A percentile compares a stretch with the other conserved stretches of the same genome.
Conservation (phyloP, 1,284 basidiomycete genomes). For the Tilletiopsis washingtonensis region DNA sequence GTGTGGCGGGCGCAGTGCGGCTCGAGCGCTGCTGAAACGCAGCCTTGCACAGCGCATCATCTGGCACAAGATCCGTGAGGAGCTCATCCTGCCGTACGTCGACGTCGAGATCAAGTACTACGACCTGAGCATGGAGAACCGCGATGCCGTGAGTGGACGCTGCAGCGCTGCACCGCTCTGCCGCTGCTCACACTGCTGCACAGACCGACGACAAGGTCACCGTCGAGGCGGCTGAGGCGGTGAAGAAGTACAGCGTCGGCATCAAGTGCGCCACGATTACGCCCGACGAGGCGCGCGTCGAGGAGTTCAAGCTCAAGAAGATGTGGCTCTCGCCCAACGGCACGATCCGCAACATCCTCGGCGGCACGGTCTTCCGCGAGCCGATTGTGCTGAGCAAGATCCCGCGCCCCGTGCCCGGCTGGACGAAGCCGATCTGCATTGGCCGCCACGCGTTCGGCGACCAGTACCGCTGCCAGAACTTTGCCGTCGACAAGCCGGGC, state of each 20-base stretch:
- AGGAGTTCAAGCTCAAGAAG: conserved; percentile 79
- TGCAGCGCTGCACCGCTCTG: neutral
- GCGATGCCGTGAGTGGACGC: conserved; percentile 56
- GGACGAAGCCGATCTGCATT: conserved; percentile 93
- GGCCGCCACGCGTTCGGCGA: conserved; percentile 97
- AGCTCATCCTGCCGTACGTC: conserved; percentile 90
- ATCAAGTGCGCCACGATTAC: conserved; percentile 88
- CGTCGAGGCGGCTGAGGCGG: conserved; percentile 80
- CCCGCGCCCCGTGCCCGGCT: conserved; percentile 80
- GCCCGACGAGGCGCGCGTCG: conserved; percentile 86
- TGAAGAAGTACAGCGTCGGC: conserved; percentile 47
- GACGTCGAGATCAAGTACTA: conserved; percentile 97
- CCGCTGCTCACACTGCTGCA: neutral
- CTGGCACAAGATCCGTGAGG: conserved; percentile 96
- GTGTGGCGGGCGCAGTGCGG: neutral
- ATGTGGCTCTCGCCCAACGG: conserved; percentile 57
- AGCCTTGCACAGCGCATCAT: conserved; percentile 48
- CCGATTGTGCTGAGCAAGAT: conserved; percentile 87
- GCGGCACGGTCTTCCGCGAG: conserved; percentile 96
- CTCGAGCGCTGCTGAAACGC: neutral
- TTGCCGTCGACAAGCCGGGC: conserved; percentile 36
- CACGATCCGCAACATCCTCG: conserved; percentile 79
- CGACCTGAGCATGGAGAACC: conserved; percentile 85
- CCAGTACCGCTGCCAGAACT: conserved; percentile 54
- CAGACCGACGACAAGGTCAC: conserved; percentile 88